A percentile compares a stretch with the other conserved stretches of the same genome.
phyloP scores from a whole-genome alignment of 306 rosid species.

The Malus sylvestris region DNA sequence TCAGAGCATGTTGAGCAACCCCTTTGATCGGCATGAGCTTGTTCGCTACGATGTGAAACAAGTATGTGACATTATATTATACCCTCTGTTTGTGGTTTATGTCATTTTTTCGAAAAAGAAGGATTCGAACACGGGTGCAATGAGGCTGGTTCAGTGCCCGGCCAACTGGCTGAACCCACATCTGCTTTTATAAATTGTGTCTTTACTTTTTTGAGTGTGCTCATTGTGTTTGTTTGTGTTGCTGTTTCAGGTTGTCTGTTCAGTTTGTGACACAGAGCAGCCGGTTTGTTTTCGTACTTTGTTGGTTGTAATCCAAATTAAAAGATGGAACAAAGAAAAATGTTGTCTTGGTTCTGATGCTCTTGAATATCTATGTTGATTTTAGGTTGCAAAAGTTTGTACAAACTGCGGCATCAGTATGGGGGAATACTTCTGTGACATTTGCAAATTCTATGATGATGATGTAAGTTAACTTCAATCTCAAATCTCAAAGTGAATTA shows the following conservation, averaged over 20 bases:
- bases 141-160: too few species aligned
- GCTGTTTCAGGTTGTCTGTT: constrained; percentile 73
- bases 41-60: constrained; percentile 63
- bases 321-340: not conserved
- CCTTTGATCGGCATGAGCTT: constrained; percentile 71
- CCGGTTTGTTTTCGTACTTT: constrained; percentile 46
- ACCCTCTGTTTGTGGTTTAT: constrained; percentile 1
- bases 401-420: constrained; percentile 85
- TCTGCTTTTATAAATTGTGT: not conserved
- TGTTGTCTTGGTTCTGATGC: not conserved
- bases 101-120: too few species aligned
- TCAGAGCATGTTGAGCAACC: constrained; percentile 60
- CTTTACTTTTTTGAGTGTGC: not conserved
- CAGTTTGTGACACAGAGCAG: constrained; percentile 96
- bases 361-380: constrained; percentile 2
- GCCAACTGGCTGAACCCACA: too few species aligned
- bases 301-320: not conserved
- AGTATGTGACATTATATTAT: constrained; percentile 30
- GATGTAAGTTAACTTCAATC: constrained; percentile 46
- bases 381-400: constrained; percentile 76
- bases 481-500: not conserved
- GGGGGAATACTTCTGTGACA: constrained; percentile 92
- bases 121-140: too few species aligned
- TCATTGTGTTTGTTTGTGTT: constrained; percentile 1
- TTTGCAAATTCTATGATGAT: constrained; percentile 89